Conservation (phyloP, 495 filamentous ascomycete species). For the Pyronema omphalodes region DNA sequence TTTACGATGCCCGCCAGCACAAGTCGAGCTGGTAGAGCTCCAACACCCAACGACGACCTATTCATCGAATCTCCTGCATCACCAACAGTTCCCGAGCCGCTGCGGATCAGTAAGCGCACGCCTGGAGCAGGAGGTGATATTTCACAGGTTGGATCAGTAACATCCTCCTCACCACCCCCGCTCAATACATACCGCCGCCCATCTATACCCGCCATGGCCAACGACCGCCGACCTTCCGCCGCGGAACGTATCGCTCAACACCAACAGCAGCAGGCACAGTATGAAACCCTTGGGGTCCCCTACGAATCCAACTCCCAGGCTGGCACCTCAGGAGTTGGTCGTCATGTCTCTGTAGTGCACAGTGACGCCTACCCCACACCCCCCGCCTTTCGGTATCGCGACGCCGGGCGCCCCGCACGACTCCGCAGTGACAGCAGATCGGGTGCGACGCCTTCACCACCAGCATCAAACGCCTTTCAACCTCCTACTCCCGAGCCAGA, state of each 20-base stretch:
- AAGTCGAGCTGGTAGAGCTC: background rate
- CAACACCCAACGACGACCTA: conserved; percentile 41
- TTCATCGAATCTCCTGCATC: conserved; percentile 39
- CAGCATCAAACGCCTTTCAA: conserved; percentile 24
- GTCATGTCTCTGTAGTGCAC: conserved; percentile 25
- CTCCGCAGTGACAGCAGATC: conserved; percentile 35
- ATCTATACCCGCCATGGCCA: background rate
- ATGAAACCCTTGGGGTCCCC: conserved; percentile 13
- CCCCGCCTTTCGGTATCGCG: conserved; percentile 41
- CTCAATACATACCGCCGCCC: conserved; percentile 11
- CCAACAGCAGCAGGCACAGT: conserved; percentile 26
- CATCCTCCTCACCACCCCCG: conserved; percentile 8
- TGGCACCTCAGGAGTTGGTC: conserved; percentile 15
- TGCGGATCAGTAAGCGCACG: conserved; percentile 62
- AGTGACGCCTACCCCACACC: conserved; percentile 31
- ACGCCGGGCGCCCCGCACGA: conserved; percentile 48
- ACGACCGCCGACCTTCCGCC: conserved; percentile 15
- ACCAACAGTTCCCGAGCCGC: conserved; percentile 31
- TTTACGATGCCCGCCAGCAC: background rate
- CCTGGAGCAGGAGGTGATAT: conserved; percentile 4
- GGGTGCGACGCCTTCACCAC: conserved; percentile 31
- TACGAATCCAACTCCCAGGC: conserved; percentile 10
- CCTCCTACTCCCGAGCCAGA: conserved; percentile 31
- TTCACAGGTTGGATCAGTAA: conserved; percentile 26
- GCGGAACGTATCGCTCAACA: conserved; percentile 23